Percentiles rank a stretch among this genome's conserved stretches.
These are phyloP conservation scores for Komagataella mondaviorum DNA, from an alignment of 805 yeast genomes.

Conservation along the genomic window DNA sequence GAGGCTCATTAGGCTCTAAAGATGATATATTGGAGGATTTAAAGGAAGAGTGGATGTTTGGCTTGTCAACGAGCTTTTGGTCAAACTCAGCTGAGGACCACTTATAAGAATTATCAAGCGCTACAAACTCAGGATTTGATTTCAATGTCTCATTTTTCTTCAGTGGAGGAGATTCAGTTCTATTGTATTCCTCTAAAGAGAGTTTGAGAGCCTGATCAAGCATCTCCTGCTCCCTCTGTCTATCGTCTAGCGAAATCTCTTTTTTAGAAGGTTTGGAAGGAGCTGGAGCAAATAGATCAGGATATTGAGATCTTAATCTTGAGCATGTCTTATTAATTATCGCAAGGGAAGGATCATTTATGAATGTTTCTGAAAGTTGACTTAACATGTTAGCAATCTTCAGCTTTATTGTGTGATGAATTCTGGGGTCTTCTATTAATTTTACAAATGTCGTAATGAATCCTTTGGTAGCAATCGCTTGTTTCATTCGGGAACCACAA, in stretches of 20 bases:
- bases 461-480: slow-evolving; percentile 42
- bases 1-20: slow-evolving; percentile 6
- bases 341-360: slow-evolving; percentile 61
- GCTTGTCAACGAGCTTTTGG: slow-evolving; percentile 9
- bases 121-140: not conserved
- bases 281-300: slow-evolving; percentile 13
- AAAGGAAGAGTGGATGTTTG: slow-evolving; percentile 5
- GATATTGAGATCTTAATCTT: slow-evolving; percentile 28
- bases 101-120: not conserved
- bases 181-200: slow-evolving; percentile 51
- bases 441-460: slow-evolving; percentile 35
- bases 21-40: not conserved
- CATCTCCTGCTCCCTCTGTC: slow-evolving; percentile 62
- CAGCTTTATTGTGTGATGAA: slow-evolving; percentile 56
- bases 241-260: slow-evolving; percentile 28
- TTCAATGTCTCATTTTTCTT: slow-evolving; percentile 5
- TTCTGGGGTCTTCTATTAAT: slow-evolving; percentile 36
- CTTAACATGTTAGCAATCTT: slow-evolving; percentile 53
- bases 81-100: slow-evolving; percentile 6
- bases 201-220: slow-evolving; percentile 61
- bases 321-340: slow-evolving; percentile 52
- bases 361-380: slow-evolving; percentile 53
- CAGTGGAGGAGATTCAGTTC: slow-evolving; percentile 14
- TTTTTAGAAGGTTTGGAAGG: slow-evolving; percentile 52
- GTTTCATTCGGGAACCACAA: slow-evolving; percentile 60